A percentile compares a stretch with the other conserved stretches of the same genome.
phyloP scores from a whole-genome alignment of 2,329 filamentous ascomycete species.

The Beauveria australis region DNA sequence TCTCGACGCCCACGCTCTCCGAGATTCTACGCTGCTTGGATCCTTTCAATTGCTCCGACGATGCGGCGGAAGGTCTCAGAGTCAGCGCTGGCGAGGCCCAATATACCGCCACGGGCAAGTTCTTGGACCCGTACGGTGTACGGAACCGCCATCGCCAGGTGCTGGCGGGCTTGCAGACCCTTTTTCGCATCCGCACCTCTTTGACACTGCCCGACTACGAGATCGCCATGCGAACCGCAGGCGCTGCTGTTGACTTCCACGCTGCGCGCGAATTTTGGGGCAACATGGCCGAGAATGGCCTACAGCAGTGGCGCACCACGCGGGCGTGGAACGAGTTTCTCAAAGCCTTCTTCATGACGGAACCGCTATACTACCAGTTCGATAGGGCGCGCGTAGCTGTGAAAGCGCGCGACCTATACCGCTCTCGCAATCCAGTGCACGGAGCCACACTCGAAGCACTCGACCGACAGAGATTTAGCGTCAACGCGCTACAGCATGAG shows the following conservation, averaged over 20 bases:
- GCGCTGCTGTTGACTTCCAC: conserved; percentile 31
- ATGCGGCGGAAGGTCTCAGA: conserved; percentile 34
- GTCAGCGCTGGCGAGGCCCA: conserved; percentile 32
- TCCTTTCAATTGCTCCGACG: conserved; percentile 44
- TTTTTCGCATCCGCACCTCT: conserved; percentile 26
- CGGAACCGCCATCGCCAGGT: conserved; percentile 32
- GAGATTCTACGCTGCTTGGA: conserved; percentile 57
- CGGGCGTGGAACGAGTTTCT: conserved; percentile 37
- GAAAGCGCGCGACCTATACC: conserved; percentile 30
- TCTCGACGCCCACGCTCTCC: conserved; percentile 51
- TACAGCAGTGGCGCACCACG: conserved; percentile 24
- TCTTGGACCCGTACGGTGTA: conserved; percentile 36
- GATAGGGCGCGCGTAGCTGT: conserved; percentile 33
- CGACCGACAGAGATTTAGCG: conserved; percentile 23
- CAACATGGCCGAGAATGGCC: conserved; percentile 19
- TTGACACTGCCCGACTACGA: conserved; percentile 33
- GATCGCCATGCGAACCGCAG: conserved; percentile 38
- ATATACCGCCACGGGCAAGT: conserved; percentile 27
- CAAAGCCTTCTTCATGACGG: conserved; percentile 37
- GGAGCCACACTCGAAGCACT: conserved; percentile 18
- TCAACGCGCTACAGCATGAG: conserved; percentile 18
- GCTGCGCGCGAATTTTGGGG: conserved; percentile 29
- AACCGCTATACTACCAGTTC: conserved; percentile 38
- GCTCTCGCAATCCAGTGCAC: conserved; percentile 12
- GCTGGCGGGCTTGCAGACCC: conserved; percentile 25